A percentile compares a stretch with the other conserved stretches of the same genome.
phyloP scores from a whole-genome alignment of 2,329 filamentous ascomycete genomes.

The Diaporthe batatas region DNA sequence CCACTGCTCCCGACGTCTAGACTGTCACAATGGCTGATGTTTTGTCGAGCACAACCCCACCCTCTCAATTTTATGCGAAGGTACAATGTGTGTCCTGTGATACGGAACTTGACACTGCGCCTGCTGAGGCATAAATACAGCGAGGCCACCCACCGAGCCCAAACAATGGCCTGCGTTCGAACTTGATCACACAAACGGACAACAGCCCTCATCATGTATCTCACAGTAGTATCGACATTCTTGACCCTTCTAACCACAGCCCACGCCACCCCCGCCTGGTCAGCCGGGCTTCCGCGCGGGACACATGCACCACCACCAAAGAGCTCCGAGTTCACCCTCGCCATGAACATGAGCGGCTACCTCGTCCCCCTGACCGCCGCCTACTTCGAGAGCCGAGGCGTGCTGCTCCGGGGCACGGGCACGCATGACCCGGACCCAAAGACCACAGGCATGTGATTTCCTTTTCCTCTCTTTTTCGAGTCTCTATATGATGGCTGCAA shows the following conservation, averaged over 20 bases:
- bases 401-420: slow-evolving; percentile 13
- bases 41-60: neutral
- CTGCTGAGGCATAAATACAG: neutral
- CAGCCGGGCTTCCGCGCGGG: neutral
- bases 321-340: slow-evolving; percentile 31
- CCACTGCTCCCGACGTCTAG: neutral
- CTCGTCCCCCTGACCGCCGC: slow-evolving; percentile 20
- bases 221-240: neutral
- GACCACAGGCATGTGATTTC: slow-evolving; percentile 8
- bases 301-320: neutral
- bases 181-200: neutral
- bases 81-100: neutral
- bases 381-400: neutral
- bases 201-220: neutral
- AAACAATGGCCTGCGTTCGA: neutral
- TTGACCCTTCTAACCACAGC: neutral
- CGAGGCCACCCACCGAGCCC: neutral
- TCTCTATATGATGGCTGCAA: neutral
- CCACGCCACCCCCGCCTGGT: neutral
- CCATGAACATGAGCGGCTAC: slow-evolving; percentile 30
- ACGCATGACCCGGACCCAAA: neutral
- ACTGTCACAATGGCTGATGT: neutral
- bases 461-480: neutral
- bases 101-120: neutral
- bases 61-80: neutral